Conservation (phyloP, 495 filamentous ascomycete genomes). For the Penicillium lagena region DNA sequence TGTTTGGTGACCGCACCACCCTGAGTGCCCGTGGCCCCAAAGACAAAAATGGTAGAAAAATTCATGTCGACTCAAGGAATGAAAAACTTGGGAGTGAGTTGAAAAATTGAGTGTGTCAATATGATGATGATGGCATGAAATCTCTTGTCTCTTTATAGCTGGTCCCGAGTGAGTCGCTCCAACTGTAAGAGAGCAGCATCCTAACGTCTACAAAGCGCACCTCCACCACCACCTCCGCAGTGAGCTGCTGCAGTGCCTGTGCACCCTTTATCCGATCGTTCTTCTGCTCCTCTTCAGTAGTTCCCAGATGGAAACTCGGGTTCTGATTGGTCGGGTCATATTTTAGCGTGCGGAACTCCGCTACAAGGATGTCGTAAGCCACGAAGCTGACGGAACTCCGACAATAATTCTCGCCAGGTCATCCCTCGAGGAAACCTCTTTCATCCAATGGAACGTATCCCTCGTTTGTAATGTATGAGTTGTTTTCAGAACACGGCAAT, state of each 20-base stretch:
- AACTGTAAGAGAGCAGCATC: no score
- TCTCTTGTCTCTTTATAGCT: neutral
- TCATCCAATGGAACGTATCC: neutral
- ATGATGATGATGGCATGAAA: neutral
- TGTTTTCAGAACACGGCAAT: conserved; percentile 5
- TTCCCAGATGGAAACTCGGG: no score
- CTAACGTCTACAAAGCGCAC: conserved; percentile 3
- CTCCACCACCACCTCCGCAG: conserved; percentile 4
- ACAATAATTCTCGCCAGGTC: neutral
- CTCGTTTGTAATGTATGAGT: no score
- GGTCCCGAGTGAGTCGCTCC: neutral
- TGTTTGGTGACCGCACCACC: conserved; percentile 36
- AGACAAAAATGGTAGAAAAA: conserved; percentile 31
- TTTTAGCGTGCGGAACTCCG: conserved; percentile 29
- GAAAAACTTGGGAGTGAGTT: neutral
- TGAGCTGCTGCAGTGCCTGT: no score
- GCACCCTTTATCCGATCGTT: no score
- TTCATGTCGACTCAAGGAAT: conserved; percentile 19
- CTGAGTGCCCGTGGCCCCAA: conserved; percentile 44
- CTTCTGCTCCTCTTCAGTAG: no score
- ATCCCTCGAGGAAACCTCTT: neutral
- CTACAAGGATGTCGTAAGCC: conserved; percentile 1
- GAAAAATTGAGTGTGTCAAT: neutral
- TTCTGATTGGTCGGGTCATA: conserved; percentile 2
- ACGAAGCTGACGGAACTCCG: neutral